Percentiles rank a stretch among this genome's conserved stretches.
Evolutionary conservation across 2,329 filamentous ascomycete species (phyloP).

Genomic region (Chaetomium strumarium): DNA sequence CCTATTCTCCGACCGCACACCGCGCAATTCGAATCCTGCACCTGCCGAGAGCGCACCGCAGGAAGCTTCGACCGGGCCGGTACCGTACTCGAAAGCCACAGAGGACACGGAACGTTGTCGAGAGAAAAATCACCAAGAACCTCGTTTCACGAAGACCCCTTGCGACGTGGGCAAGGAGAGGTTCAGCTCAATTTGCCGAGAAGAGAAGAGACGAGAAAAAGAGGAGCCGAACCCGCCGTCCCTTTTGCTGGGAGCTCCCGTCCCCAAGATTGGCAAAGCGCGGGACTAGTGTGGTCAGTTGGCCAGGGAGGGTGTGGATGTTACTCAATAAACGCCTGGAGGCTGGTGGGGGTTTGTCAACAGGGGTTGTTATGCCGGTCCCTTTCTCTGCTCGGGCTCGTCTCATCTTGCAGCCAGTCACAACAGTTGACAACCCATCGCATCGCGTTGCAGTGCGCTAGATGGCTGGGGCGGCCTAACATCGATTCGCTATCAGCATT

Average conservation of each 20-base stretch:
- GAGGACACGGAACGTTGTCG: background rate
- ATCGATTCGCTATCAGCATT: slow-evolving; percentile 8
- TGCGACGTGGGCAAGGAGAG: slow-evolving; percentile 3
- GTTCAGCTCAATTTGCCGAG: slow-evolving; percentile 8
- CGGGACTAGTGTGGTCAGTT: slow-evolving; percentile 9
- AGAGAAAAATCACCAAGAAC: background rate
- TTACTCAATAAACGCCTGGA: background rate
- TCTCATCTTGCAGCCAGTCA: slow-evolving; percentile 9
- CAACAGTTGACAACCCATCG: too few relatives aligned
- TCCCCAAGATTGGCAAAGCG: slow-evolving; percentile 11
- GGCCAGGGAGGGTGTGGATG: background rate
- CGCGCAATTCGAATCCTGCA: background rate
- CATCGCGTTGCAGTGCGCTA: background rate
- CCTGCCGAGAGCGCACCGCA: background rate
- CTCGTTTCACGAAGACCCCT: slow-evolving; percentile 2
- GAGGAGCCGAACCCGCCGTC: slow-evolving; percentile 12
- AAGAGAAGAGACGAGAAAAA: slow-evolving; percentile 12
- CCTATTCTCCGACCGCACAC: slow-evolving; percentile 12
- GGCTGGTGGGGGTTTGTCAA: background rate
- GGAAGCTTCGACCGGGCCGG: slow-evolving; percentile 7
- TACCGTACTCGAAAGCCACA: background rate
- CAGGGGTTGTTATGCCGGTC: slow-evolving; percentile 4
- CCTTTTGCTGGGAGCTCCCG: slow-evolving; percentile 8
- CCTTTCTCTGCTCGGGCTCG: background rate
- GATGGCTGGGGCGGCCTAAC: background rate